phyloP scores from a whole-genome alignment of 768 basidiomycete species.

The Hortiboletus campestris region DNA sequence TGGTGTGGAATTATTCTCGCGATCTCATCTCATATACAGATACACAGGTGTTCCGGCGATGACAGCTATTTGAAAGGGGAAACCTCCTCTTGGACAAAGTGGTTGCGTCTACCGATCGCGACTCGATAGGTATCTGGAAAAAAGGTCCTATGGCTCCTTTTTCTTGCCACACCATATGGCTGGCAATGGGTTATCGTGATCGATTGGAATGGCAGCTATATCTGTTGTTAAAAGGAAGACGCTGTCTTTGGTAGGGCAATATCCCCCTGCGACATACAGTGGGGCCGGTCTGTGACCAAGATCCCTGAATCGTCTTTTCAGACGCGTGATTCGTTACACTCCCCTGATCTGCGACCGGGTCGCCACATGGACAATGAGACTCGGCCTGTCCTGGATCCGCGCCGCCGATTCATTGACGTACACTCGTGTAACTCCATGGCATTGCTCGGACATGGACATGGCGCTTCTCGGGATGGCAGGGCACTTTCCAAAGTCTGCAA shows the following conservation, averaged over 20 bases:
- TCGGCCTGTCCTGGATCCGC: neutral
- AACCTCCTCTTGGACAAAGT: neutral
- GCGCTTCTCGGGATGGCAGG: neutral
- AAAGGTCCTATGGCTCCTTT: neutral
- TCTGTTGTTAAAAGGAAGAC: neutral
- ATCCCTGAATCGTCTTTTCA: neutral
- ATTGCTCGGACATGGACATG: neutral
- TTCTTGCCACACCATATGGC: neutral
- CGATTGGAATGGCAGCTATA: neutral
- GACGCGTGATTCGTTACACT: neutral
- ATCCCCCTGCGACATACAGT: neutral
- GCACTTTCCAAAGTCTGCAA: neutral
- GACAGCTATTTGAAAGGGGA: neutral
- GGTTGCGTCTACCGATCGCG: neutral
- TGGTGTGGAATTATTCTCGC: constrained; percentile 2
- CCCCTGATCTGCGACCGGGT: constrained; percentile 4
- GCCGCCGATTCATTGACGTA: neutral
- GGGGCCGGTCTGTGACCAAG: neutral
- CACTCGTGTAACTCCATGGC: neutral
- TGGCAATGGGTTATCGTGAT: neutral
- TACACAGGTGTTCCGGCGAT: neutral
- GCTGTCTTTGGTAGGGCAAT: neutral
- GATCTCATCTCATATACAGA: neutral
- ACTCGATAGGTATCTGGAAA: neutral
- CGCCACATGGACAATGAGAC: neutral